These are phyloP conservation scores for Metschnikowia cerradonensis DNA, from an alignment of 805 yeast species.

Conservation along the genomic window DNA sequence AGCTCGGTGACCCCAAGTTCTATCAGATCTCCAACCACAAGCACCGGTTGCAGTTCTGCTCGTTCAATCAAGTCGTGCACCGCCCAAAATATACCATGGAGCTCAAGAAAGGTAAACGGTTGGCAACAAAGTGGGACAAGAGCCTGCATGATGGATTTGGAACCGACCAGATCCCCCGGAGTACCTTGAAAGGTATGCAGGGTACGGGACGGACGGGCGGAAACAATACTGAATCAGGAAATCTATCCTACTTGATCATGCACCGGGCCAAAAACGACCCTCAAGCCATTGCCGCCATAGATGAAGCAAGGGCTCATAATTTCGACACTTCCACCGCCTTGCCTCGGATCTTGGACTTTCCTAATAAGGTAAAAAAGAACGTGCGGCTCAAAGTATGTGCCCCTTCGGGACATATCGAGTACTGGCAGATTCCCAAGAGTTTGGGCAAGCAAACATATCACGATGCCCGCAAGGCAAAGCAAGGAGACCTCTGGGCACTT, in stretches of 20 bases:
- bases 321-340: conserved; percentile 34
- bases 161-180: conserved; percentile 31
- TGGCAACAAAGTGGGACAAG: conserved; percentile 70
- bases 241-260: conserved; percentile 69
- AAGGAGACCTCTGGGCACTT: conserved; percentile 83
- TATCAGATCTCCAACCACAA: conserved; percentile 56
- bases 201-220: conserved; percentile 83
- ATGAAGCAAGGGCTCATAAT: conserved; percentile 30
- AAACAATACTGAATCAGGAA: conserved; percentile 64
- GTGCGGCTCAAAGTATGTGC: conserved; percentile 77
- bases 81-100: conserved; percentile 82
- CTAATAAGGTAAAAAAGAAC: conserved; percentile 77
- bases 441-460: conserved; percentile 71
- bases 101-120: conserved; percentile 72
- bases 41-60: conserved; percentile 66
- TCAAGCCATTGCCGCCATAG: conserved; percentile 38
- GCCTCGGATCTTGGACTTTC: conserved; percentile 73
- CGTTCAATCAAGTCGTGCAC: conserved; percentile 63
- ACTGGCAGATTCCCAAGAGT: conserved; percentile 83
- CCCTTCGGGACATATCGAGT: conserved; percentile 73
- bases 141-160: conserved; percentile 55
- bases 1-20: conserved; percentile 66
- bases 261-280: conserved; percentile 51
- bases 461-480: conserved; percentile 82
- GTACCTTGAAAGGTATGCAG: conserved; percentile 34